phyloP scores from a whole-genome alignment of 345 rosid species.

The Streptanthus diversifolius region DNA sequence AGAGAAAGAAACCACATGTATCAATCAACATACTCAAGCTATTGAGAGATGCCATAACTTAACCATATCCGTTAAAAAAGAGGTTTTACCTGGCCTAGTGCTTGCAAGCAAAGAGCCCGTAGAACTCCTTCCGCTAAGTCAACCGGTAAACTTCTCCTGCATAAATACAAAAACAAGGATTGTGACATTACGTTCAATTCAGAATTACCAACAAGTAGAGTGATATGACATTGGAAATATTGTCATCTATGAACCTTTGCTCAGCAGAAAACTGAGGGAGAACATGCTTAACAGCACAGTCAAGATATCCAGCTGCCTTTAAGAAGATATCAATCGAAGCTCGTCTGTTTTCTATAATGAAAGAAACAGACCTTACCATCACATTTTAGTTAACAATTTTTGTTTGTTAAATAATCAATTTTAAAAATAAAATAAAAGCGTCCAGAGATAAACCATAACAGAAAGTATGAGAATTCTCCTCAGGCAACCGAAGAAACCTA shows the following conservation, averaged over 20 bases:
- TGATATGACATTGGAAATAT: neutral
- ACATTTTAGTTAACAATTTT: neutral
- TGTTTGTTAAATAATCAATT: neutral
- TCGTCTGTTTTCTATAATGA: conserved; percentile 69
- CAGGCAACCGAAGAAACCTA: conserved; percentile 17
- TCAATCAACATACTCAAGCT: neutral
- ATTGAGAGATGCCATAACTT: neutral
- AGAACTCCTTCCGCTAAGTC: conserved; percentile 94
- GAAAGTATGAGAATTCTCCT: neutral
- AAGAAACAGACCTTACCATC: neutral
- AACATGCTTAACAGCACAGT: conserved; percentile 84
- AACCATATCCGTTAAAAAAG: conserved; percentile 22
- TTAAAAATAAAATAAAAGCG: neutral
- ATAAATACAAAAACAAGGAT: conserved; percentile 15
- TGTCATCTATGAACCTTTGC: conserved; percentile 52
- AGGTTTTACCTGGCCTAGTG: conserved; percentile 81
- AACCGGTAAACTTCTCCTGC: conserved; percentile 86
- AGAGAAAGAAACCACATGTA: neutral
- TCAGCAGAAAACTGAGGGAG: conserved; percentile 80
- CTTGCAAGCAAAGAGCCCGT: conserved; percentile 88
- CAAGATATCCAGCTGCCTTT: conserved; percentile 96
- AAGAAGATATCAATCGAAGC: conserved; percentile 85
- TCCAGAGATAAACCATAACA: neutral
- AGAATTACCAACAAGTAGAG: neutral
- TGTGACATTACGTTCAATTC: neutral